These are phyloP conservation scores for Daphne laureola DNA, from an alignment of 441 rosid genomes.

Conservation along the genomic window DNA sequence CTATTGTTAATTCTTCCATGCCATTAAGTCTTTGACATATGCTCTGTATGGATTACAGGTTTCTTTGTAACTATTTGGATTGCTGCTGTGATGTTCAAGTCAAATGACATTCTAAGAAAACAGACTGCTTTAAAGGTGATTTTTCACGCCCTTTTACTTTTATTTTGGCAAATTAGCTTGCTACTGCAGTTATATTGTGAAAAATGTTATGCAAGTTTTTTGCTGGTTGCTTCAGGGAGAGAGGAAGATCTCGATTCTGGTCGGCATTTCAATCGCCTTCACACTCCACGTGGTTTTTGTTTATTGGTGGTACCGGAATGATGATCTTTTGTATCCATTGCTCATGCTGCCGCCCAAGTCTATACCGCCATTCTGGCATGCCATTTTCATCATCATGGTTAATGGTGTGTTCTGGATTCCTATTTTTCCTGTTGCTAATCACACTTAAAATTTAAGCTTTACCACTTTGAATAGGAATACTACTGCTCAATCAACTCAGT, in stretches of 20 bases:
- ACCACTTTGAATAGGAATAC: background rate
- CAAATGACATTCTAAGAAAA: constrained; percentile 64
- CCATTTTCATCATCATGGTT: constrained; percentile 59
- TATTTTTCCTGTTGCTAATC: background rate
- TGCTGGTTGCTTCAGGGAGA: constrained; percentile 51
- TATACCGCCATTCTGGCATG: constrained; percentile 76
- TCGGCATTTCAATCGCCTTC: constrained; percentile 45
- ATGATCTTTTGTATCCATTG: constrained; percentile 58
- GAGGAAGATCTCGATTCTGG: constrained; percentile 51
- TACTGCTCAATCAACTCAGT: background rate
- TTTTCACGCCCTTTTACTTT: background rate
- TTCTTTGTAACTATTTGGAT: constrained; percentile 78
- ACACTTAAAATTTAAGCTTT: background rate
- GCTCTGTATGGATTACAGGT: constrained; percentile 41
- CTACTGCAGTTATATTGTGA: background rate
- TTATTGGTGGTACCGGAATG: constrained; percentile 72
- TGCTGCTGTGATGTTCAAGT: constrained; percentile 71
- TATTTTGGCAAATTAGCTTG: background rate
- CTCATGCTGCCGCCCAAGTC: constrained; percentile 73
- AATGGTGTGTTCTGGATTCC: constrained; percentile 44
- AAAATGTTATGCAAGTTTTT: constrained; percentile 10
- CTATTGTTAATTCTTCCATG: too few species aligned
- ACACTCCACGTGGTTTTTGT: constrained; percentile 52
- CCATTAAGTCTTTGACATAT: too few species aligned
- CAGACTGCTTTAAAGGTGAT: constrained; percentile 72